Evolutionary conservation across 2,329 filamentous ascomycete species (phyloP), one percentile per base, ranked within the genome.

Genomic region (Sporothrix euskadiensis): DNA sequence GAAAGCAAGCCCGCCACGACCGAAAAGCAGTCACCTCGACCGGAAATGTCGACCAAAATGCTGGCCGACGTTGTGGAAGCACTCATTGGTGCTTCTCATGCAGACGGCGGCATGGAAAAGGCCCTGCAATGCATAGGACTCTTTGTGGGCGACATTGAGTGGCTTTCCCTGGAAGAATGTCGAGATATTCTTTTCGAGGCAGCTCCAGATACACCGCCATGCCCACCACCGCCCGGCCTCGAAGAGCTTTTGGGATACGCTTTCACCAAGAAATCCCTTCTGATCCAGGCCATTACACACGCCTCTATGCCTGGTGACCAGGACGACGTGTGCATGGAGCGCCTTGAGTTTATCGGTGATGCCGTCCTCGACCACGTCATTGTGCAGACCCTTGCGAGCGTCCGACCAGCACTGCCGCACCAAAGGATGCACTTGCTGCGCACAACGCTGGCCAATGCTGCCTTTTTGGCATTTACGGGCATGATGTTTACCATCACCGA

Each of bases 41-140:
- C 85, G 6, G 78, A 79, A 16, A 79, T 94, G 44, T 91, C 93
- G 0, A 91, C 89, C 1, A 98, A 98, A 79, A 88, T 88, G 0
- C 86, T 98, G 8, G 95, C 95, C 3, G 95, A 98, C 78, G 90
- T 98, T 0, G 87, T 97, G 0, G 95, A 98, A 76, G 88, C 94
- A 0, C 84, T 98, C 0, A 91, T 98, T 26, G 95, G 94, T 0
- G 92, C 90, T 0, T 88, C 92, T 0, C 94, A 88, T 77, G 75
- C 92, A 0, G 88, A 92, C 71, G 92, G 92, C 0, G 92, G 92
- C 0, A 82, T 92, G 16, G 66, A 83, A 0, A 90, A 88, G 76
- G 91, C 91, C 0, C 81, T 91, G 19, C 77, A 82, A 1, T 94
- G 91, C 79, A 85, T 96, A 14, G 84, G 85, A 3, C 79, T 90